These are phyloP conservation scores for Eucommia ulmoides DNA, from an alignment of 257 asterid species.

Conservation along the genomic window DNA sequence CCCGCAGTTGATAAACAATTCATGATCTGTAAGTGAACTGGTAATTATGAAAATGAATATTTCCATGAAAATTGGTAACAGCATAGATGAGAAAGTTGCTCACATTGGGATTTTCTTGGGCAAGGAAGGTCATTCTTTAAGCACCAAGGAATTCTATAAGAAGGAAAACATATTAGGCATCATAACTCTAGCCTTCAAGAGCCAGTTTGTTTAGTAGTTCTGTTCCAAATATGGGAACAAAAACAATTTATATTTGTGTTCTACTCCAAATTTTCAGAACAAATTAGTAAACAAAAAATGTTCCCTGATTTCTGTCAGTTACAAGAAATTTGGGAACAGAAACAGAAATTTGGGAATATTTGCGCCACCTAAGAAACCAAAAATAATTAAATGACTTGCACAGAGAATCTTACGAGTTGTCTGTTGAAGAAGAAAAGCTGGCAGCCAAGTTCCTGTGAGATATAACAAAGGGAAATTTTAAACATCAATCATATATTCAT, in stretches of 20 bases:
- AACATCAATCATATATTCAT: neutral
- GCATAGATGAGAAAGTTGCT: conserved; percentile 5
- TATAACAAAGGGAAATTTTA: neutral
- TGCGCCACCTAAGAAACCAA: too few relatives aligned
- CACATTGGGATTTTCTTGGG: conserved; percentile 30
- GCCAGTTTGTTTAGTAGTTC: too few relatives aligned
- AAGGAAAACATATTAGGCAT: too few relatives aligned
- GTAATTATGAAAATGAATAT: neutral
- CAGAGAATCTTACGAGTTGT: conserved; percentile 46
- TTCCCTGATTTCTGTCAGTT: too few relatives aligned
- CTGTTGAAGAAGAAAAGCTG: conserved; percentile 40
- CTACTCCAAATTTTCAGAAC: too few relatives aligned
- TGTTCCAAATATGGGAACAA: too few relatives aligned
- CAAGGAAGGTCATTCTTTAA: conserved; percentile 61
- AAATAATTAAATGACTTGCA: neutral
- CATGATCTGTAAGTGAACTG: conserved; percentile 31
- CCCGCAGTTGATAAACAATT: conserved; percentile 76
- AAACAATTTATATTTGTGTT: too few relatives aligned
- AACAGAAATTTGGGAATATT: too few relatives aligned
- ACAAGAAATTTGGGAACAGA: too few relatives aligned
- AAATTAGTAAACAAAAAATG: too few relatives aligned
- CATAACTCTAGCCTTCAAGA: too few relatives aligned
- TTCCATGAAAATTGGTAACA: too few relatives aligned
- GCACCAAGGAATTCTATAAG: conserved; percentile 53
- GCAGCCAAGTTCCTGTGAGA: conserved; percentile 64